A percentile compares a stretch with the other conserved stretches of the same genome.
phyloP scores from a whole-genome alignment of 2,329 filamentous ascomycete genomes.

The Colletotrichum horii region DNA sequence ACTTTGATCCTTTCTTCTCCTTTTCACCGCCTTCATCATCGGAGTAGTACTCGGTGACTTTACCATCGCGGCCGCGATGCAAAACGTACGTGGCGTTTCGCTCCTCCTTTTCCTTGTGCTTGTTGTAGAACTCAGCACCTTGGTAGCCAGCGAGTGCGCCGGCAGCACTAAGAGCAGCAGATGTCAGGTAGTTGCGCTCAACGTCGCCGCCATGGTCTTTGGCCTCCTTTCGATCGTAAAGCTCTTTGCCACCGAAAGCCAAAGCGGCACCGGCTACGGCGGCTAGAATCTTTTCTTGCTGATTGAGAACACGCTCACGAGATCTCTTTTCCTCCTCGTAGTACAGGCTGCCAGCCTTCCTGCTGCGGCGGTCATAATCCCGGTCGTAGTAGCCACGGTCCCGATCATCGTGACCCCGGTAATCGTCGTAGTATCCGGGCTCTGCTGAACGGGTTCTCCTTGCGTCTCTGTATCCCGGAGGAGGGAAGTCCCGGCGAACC shows the following conservation, averaged over 20 bases:
- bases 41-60: slow-evolving; percentile 60
- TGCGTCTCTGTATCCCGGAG: slow-evolving; percentile 63
- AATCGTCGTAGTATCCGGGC: slow-evolving; percentile 61
- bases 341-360: slow-evolving; percentile 54
- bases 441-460: slow-evolving; percentile 71
- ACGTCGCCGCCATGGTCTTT: slow-evolving; percentile 54
- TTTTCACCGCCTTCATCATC: slow-evolving; percentile 56
- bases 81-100: slow-evolving; percentile 58
- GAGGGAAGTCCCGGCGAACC: slow-evolving; percentile 83
- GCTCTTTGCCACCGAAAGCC: slow-evolving; percentile 69
- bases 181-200: slow-evolving; percentile 63
- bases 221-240: slow-evolving; percentile 67
- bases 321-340: slow-evolving; percentile 62
- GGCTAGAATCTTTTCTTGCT: slow-evolving; percentile 71
- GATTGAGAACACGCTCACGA: slow-evolving; percentile 56
- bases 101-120: slow-evolving; percentile 60
- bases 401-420: slow-evolving; percentile 50
- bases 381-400: slow-evolving; percentile 51
- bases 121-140: slow-evolving; percentile 67
- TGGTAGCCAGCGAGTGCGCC: slow-evolving; percentile 69
- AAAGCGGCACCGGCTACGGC: slow-evolving; percentile 69
- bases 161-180: slow-evolving; percentile 66
- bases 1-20: slow-evolving; percentile 66
- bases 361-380: slow-evolving; percentile 52
- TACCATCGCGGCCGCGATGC: slow-evolving; percentile 59